Conservation (phyloP, 1,284 basidiomycete species). For the Meira miltonrushii region DNA sequence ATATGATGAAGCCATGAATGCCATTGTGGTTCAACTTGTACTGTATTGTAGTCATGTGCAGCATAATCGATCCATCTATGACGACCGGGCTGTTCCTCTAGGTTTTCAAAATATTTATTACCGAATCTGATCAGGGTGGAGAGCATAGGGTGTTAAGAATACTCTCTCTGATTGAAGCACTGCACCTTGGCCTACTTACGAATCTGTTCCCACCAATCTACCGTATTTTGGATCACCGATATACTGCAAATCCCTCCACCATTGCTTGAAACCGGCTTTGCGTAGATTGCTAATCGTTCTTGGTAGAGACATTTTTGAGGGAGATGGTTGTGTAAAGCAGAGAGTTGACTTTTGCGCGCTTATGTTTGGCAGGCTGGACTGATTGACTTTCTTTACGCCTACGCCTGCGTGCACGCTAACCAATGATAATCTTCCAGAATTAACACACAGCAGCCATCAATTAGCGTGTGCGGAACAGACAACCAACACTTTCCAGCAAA, state of each 20-base stretch:
- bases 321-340: too few relatives aligned
- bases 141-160: background rate
- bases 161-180: background rate
- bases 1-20: slow-evolving; percentile 49
- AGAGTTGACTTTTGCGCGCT: too few relatives aligned
- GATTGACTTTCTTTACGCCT: too few relatives aligned
- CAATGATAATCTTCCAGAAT: background rate
- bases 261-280: slow-evolving; percentile 32
- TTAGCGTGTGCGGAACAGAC: too few relatives aligned
- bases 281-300: slow-evolving; percentile 44
- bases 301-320: slow-evolving; percentile 39
- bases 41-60: slow-evolving; percentile 41
- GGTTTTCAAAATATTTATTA: slow-evolving; percentile 51
- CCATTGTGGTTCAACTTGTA: slow-evolving; percentile 48
- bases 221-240: slow-evolving; percentile 51
- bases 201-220: slow-evolving; percentile 44
- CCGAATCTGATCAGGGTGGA: slow-evolving; percentile 24
- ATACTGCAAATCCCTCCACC: slow-evolving; percentile 48
- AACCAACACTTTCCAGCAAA: too few relatives aligned
- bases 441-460: too few relatives aligned
- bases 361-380: too few relatives aligned
- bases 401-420: too few relatives aligned
- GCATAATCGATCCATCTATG: slow-evolving; percentile 50
- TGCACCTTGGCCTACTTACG: slow-evolving; percentile 8
- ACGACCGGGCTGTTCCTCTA: slow-evolving; percentile 40